These are phyloP conservation scores for Xylaria sp. DNA, from an alignment of 2,329 filamentous ascomycete genomes.

Conservation along the genomic window DNA sequence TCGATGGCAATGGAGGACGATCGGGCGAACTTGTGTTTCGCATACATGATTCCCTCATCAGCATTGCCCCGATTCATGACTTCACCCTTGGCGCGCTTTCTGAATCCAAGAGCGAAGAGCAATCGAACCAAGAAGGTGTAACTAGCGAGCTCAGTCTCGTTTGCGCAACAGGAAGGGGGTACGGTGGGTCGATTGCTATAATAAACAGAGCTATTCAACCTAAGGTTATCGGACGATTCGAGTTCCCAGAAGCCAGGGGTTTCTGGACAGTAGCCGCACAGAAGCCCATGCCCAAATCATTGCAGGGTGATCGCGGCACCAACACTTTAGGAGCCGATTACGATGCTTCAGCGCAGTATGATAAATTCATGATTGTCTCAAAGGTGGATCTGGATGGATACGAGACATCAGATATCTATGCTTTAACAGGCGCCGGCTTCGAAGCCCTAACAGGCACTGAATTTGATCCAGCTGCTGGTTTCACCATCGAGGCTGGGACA, in stretches of 20 bases:
- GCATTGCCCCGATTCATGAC: slow-evolving; percentile 79
- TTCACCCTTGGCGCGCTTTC: slow-evolving; percentile 70
- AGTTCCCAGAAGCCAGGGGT: slow-evolving; percentile 73
- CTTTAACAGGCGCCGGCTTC: slow-evolving; percentile 73
- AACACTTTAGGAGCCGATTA: slow-evolving; percentile 60
- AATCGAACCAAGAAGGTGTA: slow-evolving; percentile 52
- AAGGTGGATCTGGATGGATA: slow-evolving; percentile 71
- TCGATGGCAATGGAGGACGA: slow-evolving; percentile 51
- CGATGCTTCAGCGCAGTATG: slow-evolving; percentile 66
- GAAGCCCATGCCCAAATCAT: slow-evolving; percentile 67
- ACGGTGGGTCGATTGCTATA: slow-evolving; percentile 72
- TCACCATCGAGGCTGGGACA: slow-evolving; percentile 83
- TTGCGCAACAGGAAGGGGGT: slow-evolving; percentile 67
- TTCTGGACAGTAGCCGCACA: slow-evolving; percentile 82
- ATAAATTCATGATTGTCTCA: slow-evolving; percentile 83
- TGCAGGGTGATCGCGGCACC: slow-evolving; percentile 57
- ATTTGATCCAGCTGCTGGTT: slow-evolving; percentile 87
- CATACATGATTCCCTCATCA: slow-evolving; percentile 77
- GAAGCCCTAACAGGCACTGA: slow-evolving; percentile 82
- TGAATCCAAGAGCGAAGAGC: slow-evolving; percentile 52
- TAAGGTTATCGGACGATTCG: slow-evolving; percentile 69
- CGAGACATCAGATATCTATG: slow-evolving; percentile 80
- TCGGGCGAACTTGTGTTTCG: slow-evolving; percentile 74
- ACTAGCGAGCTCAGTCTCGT: slow-evolving; percentile 65
- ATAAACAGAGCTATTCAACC: slow-evolving; percentile 81